A percentile compares a stretch with the other conserved stretches of the same genome.
Evolutionary conservation across 441 rosid genomes (phyloP).

Genomic region (Croton setiger): DNA sequence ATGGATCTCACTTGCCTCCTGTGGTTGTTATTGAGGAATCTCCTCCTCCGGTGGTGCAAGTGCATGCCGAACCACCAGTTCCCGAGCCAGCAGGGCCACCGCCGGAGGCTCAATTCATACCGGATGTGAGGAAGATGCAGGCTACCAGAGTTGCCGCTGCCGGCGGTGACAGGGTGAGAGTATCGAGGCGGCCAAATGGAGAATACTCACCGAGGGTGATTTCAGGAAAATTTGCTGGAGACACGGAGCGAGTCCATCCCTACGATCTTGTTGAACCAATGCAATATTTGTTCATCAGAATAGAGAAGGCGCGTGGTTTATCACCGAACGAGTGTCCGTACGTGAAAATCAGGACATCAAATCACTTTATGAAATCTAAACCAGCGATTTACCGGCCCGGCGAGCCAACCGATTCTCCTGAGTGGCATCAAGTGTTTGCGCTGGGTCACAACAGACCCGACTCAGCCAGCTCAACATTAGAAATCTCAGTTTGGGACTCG

Average conservation of each 20-base stretch:
- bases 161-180: constrained; percentile 51
- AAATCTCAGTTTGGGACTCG: constrained; percentile 81
- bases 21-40: constrained; percentile 51
- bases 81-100: constrained; percentile 6
- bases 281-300: constrained; percentile 68
- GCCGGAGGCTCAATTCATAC: constrained; percentile 31
- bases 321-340: constrained; percentile 53
- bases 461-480: constrained; percentile 53
- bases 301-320: constrained; percentile 73
- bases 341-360: constrained; percentile 57
- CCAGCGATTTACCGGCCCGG: constrained; percentile 53
- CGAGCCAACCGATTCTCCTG: constrained; percentile 56
- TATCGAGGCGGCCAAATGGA: constrained; percentile 49
- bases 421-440: constrained; percentile 81
- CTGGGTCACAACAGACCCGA: constrained; percentile 50
- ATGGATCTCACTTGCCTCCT: constrained; percentile 44
- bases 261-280: constrained; percentile 82
- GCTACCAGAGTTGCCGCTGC: constrained; percentile 22
- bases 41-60: constrained; percentile 45
- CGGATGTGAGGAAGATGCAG: constrained; percentile 78
- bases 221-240: constrained; percentile 24
- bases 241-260: constrained; percentile 51
- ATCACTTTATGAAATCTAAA: constrained; percentile 42
- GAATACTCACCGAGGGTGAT: constrained; percentile 76
- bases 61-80: constrained; percentile 30